Evolutionary conservation across 2,329 filamentous ascomycete genomes (phyloP).

Genomic region (Knoxdaviesia capensis): DNA sequence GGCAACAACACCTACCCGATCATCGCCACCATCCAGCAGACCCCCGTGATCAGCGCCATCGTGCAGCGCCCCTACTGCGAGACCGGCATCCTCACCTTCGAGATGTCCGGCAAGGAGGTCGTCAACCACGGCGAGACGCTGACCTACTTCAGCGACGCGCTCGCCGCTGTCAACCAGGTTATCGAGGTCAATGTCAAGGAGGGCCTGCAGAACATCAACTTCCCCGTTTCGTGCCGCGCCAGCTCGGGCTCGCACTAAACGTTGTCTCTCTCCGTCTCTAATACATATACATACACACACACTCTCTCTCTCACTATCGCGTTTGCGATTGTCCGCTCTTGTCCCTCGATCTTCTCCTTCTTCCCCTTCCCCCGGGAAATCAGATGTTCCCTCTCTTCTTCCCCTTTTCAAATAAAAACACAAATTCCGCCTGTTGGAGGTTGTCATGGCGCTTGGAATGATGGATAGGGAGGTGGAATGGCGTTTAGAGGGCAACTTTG

Average conservation of each 20-base stretch:
- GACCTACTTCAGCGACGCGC: conserved; percentile 33
- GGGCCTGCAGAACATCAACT: conserved; percentile 17
- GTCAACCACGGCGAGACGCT: conserved; percentile 29
- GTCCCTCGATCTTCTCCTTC: too few species aligned
- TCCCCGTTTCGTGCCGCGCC: conserved; percentile 8
- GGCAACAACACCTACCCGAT: conserved; percentile 36
- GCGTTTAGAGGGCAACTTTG: background rate
- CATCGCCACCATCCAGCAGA: conserved; percentile 30
- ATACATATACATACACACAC: too few species aligned
- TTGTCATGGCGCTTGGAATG: too few species aligned
- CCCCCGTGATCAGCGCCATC: conserved; percentile 22
- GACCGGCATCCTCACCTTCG: conserved; percentile 31
- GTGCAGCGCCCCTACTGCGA: conserved; percentile 26
- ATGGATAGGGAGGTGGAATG: too few species aligned
- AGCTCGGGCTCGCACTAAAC: too few species aligned
- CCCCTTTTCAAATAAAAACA: too few species aligned
- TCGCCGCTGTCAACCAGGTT: conserved; percentile 28
- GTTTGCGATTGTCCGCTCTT: too few species aligned
- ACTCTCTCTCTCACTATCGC: too few species aligned
- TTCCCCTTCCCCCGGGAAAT: too few species aligned
- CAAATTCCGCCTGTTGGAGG: too few species aligned
- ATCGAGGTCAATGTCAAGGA: conserved; percentile 29
- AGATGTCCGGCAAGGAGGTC: conserved; percentile 31
- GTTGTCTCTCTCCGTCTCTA: too few species aligned
- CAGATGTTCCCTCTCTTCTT: too few species aligned